Evolutionary conservation across 441 rosid genomes (phyloP).

Genomic region (Hura crepitans): DNA sequence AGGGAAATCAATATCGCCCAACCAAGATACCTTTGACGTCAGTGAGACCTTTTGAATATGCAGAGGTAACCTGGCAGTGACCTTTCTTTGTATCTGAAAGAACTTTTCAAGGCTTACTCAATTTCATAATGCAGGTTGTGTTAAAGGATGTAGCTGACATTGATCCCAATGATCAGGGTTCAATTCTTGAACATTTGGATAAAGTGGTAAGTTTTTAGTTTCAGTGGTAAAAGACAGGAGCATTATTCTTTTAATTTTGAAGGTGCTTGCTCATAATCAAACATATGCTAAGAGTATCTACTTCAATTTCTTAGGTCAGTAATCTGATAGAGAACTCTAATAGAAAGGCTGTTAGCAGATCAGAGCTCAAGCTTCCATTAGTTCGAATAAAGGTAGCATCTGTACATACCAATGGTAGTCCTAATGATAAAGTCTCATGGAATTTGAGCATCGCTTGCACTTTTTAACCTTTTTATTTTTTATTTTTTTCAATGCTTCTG

Average conservation of each 20-base stretch:
- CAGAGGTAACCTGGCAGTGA: slow-evolving; percentile 51
- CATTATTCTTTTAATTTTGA: slow-evolving; percentile 6
- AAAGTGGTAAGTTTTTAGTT: slow-evolving; percentile 54
- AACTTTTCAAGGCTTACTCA: slow-evolving; percentile 24
- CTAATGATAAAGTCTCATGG: not conserved
- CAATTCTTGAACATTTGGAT: slow-evolving; percentile 91
- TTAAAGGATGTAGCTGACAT: slow-evolving; percentile 80
- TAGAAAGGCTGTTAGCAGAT: slow-evolving; percentile 47
- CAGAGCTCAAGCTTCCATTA: slow-evolving; percentile 82
- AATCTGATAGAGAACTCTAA: slow-evolving; percentile 74
- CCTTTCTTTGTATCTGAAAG: slow-evolving; percentile 17
- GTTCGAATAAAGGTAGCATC: slow-evolving; percentile 77
- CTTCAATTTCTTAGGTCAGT: slow-evolving; percentile 50
- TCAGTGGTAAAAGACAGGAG: slow-evolving; percentile 13
- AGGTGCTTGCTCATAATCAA: slow-evolving; percentile 10
- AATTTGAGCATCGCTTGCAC: slow-evolving; percentile 4
- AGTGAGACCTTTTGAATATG: slow-evolving; percentile 90
- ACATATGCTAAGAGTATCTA: slow-evolving; percentile 7
- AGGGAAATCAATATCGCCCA: slow-evolving; percentile 99
- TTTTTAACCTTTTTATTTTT: no score
- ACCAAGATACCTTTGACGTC: slow-evolving; percentile 93
- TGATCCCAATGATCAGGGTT: slow-evolving; percentile 92
- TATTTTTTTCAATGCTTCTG: not conserved
- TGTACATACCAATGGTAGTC: not conserved
- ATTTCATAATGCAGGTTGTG: slow-evolving; percentile 55